Evolutionary conservation across 1,284 basidiomycete species (phyloP), one percentile per base, ranked within the genome.

Genomic region (Fomitopsis betulina): DNA sequence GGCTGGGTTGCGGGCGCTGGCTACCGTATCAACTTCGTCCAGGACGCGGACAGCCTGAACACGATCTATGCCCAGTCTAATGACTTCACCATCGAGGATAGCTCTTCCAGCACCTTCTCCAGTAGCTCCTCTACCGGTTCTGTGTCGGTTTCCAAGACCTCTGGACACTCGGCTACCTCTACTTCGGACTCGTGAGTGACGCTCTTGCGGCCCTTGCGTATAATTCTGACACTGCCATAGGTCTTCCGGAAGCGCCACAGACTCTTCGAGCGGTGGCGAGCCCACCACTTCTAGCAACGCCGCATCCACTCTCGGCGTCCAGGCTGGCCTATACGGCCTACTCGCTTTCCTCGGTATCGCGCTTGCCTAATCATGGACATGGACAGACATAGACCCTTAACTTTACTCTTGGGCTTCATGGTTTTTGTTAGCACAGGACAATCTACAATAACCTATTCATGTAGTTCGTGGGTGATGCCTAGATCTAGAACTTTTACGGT

Each of bases 1-100:
- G 85, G 86, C 9, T 89, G 84, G 82, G 79, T 80, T 10, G 59
- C 70, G 17, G 85, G 85, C 60, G 57, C 62, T 30, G 73, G 68
- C 55, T 91, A 79, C 81, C 85, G 83, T 57, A 78, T 94, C 70
- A 91, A 93, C 76, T 71, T 94, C 35, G 82, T 87, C 62, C 65
- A 76, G 66, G 76, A 81, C 62, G 62, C 76, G 5, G 58, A 78
- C 30, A 59, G 81, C 50, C 68, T 79, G 19, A 70, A 73, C 69
- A 70, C 72, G 56, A 82, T 91, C 62, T 76, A 80, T 55, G 87
- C 90, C 49, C 89, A 93, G 73, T 91, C 85, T 19, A 47, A 52
- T 17, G 62, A 79, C 55, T 90, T 89, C 68, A 68, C 68, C 58
- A 86, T 93, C 71, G 75, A 70, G 49, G 59, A 66, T 1, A 59